Evolutionary conservation across 2,329 filamentous ascomycete species (phyloP).

Genomic region (Clonostachys sp.): DNA sequence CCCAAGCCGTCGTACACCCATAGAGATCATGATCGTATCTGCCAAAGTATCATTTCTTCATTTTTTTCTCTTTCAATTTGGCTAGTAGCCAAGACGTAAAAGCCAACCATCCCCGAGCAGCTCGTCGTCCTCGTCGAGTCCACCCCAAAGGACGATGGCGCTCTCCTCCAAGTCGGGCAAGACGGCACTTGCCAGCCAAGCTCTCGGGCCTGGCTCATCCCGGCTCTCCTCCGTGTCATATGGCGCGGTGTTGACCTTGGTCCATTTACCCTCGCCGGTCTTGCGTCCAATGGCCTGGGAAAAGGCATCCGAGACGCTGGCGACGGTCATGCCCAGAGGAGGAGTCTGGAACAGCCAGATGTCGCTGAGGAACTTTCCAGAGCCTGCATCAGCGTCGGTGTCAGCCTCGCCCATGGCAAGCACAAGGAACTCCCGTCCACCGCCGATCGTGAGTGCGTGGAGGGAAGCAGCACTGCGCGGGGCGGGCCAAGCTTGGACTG

Average conservation of each 20-base stretch:
- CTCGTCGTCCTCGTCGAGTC: constrained; percentile 43
- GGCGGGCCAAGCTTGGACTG: constrained; percentile 40
- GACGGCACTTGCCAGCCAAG: constrained; percentile 52
- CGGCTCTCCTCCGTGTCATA: constrained; percentile 45
- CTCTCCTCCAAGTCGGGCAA: constrained; percentile 56
- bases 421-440: constrained; percentile 58
- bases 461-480: constrained; percentile 49
- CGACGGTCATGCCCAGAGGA: constrained; percentile 46
- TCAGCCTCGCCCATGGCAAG: constrained; percentile 55
- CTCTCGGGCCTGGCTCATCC: constrained; percentile 45
- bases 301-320: constrained; percentile 52
- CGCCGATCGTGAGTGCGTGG: constrained; percentile 51
- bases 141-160: constrained; percentile 57
- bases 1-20: too few species aligned
- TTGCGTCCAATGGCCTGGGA: constrained; percentile 45
- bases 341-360: constrained; percentile 62
- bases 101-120: constrained; percentile 61
- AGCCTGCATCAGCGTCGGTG: constrained; percentile 43
- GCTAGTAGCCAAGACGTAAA: constrained; percentile 40
- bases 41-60: too few species aligned
- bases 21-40: too few species aligned
- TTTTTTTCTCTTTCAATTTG: too few species aligned
- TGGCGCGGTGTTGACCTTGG: constrained; percentile 36
- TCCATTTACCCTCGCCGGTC: constrained; percentile 57
- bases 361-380: constrained; percentile 52